phyloP scores from a whole-genome alignment of 1,284 basidiomycete species.

The Cutaneotrichosporon sp. region DNA sequence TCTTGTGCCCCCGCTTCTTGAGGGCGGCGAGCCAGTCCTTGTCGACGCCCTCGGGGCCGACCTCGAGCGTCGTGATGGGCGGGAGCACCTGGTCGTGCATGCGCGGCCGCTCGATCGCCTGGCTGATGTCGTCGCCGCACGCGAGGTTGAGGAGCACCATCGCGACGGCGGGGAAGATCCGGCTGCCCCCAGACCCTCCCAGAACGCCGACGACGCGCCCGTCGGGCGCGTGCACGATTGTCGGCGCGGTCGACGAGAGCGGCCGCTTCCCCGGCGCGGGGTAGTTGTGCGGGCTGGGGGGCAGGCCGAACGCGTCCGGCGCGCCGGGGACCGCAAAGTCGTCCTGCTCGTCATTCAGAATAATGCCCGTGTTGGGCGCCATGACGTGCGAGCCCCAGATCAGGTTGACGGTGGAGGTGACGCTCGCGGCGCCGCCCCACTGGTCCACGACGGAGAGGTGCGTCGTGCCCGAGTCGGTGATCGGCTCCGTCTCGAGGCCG shows the following conservation, averaged over 20 bases:
- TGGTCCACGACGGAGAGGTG: slow-evolving; percentile 79
- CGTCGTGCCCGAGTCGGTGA: slow-evolving; percentile 85
- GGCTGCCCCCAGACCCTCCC: slow-evolving; percentile 83
- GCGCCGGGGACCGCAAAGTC: slow-evolving; percentile 82
- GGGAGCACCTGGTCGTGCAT: slow-evolving; percentile 92
- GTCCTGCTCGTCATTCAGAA: slow-evolving; percentile 84
- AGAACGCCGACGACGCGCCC: slow-evolving; percentile 71
- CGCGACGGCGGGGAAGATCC: slow-evolving; percentile 78
- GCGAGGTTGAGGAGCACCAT: slow-evolving; percentile 80
- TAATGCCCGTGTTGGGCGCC: slow-evolving; percentile 79
- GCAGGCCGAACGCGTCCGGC: slow-evolving; percentile 80
- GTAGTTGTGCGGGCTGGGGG: slow-evolving; percentile 85
- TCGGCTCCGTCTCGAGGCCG: slow-evolving; percentile 74
- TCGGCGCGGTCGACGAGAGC: slow-evolving; percentile 77
- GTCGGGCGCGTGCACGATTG: slow-evolving; percentile 72
- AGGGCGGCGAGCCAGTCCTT: slow-evolving; percentile 62
- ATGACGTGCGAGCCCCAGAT: slow-evolving; percentile 81
- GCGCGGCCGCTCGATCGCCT: slow-evolving; percentile 81
- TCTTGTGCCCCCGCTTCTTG: slow-evolving; percentile 66
- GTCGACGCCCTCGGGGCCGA: slow-evolving; percentile 58
- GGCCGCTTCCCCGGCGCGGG: slow-evolving; percentile 81
- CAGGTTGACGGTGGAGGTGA: slow-evolving; percentile 85
- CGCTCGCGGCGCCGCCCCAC: slow-evolving; percentile 77
- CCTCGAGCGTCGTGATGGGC: slow-evolving; percentile 63
- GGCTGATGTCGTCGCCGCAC: slow-evolving; percentile 75